Evolutionary conservation across 2,329 filamentous ascomycete species (phyloP), one percentile per base, ranked within the genome.

Genomic region (Exophiala xenobiotica): DNA sequence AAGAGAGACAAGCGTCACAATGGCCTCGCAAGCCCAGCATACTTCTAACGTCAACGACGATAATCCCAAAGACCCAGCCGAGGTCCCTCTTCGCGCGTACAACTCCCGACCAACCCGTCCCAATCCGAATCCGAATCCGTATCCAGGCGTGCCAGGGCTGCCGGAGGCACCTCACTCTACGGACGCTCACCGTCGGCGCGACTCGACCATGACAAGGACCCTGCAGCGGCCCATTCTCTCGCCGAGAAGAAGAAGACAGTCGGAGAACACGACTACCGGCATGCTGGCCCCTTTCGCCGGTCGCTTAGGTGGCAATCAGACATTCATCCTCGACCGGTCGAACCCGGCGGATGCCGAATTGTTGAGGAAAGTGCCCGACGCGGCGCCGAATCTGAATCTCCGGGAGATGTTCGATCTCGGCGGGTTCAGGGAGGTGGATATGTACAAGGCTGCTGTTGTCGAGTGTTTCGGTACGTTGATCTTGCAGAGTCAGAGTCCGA

Each of bases 361-460:
- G 18, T 53, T 70, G 43, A 57, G 69, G 31, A 61, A 62, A 16
- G 60, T 68, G 8, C 72, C 72, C 0, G 72, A 75, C 59, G 72
- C 73, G 7, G 69, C 69, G 9, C 71, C 72, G 4, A 68, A 65
- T 20, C 69, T 75, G 67, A 64, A 65, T 1, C 38, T 71, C 8
- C 19, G 45, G 1, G 69, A 73, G 43, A 51, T 68, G 19, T 62
- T 74, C 33, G 64, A 68, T 41, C 50, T 69, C 1, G 52, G 61
- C 0, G 68, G 68, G 0, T 72, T 75, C 18, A 31, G 54, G 1
- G 65, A 67, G 27, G 16, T 56, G 1, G 61, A 66, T 43, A 45
- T 74, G 2, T 75, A 70, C 68, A 74, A 72, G 49, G 68, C 69
- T 2, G 71, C 70, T 1, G 29, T 72, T 2, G 63, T 73, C 2